Conservation (phyloP, 768 basidiomycete species). For the Rubroboletus pulcherrimus region DNA sequence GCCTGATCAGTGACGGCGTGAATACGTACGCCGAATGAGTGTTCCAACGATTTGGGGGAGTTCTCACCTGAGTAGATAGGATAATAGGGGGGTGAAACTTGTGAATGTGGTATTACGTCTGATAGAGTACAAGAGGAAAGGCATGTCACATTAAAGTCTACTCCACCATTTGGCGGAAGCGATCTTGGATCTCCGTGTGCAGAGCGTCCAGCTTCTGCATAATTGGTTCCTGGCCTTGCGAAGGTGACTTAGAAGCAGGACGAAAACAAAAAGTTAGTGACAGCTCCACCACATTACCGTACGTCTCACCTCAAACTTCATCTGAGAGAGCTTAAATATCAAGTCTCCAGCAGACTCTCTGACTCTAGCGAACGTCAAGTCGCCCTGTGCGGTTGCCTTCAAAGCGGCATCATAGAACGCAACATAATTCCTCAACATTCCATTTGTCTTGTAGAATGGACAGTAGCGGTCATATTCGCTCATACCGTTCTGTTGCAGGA, state of each 20-base stretch:
- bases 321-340: slow-evolving; percentile 97
- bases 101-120: slow-evolving; percentile 18
- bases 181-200: slow-evolving; percentile 85
- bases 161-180: slow-evolving; percentile 83
- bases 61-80: not conserved
- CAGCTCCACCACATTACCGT: not conserved
- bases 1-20: not conserved
- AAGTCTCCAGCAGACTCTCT: slow-evolving; percentile 83
- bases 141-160: slow-evolving; percentile 33
- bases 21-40: not conserved
- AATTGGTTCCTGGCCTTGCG: slow-evolving; percentile 82
- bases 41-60: not conserved
- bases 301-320: slow-evolving; percentile 89
- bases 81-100: not conserved
- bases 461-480: slow-evolving; percentile 96
- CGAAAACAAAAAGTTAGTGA: slow-evolving; percentile 10
- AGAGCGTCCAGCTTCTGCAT: slow-evolving; percentile 79
- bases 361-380: slow-evolving; percentile 82
- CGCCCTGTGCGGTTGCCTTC: slow-evolving; percentile 77
- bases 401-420: slow-evolving; percentile 90
- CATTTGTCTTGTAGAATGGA: slow-evolving; percentile 98
- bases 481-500: slow-evolving; percentile 98
- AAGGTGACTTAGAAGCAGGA: slow-evolving; percentile 62
- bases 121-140: slow-evolving; percentile 18
- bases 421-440: slow-evolving; percentile 94